These are phyloP conservation scores for Alternaria alternata DNA, from an alignment of 2,329 filamentous ascomycete genomes.

Conservation along the genomic window DNA sequence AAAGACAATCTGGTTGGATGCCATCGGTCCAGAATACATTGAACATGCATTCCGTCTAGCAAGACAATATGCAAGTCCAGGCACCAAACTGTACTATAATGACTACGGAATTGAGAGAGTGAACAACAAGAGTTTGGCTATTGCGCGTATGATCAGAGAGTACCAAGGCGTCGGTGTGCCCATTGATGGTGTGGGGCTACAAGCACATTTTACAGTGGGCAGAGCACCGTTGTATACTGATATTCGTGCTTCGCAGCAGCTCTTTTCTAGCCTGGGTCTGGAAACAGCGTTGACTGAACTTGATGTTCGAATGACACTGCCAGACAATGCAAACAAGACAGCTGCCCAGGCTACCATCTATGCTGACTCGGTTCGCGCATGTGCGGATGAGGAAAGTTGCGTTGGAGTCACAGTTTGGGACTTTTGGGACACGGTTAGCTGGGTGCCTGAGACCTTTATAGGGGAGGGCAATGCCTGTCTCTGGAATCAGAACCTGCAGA, in stretches of 20 bases:
- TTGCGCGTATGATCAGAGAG: constrained; percentile 40
- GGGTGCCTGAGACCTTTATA: constrained; percentile 49
- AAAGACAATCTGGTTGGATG: constrained; percentile 62
- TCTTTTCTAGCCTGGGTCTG: constrained; percentile 61
- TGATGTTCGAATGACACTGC: constrained; percentile 63
- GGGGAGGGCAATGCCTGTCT: constrained; percentile 49
- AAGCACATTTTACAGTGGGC: constrained; percentile 68
- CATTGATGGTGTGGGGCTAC: constrained; percentile 70
- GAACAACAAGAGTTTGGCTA: constrained; percentile 56
- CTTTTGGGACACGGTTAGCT: constrained; percentile 52
- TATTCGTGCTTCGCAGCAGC: constrained; percentile 57
- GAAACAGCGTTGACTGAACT: constrained; percentile 70
- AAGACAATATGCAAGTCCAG: constrained; percentile 62
- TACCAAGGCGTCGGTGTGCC: constrained; percentile 51
- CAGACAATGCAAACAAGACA: constrained; percentile 53
- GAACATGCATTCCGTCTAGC: constrained; percentile 64
- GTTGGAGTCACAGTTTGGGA: constrained; percentile 55
- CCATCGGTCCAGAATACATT: constrained; percentile 66
- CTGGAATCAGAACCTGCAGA: constrained; percentile 35
- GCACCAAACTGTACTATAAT: constrained; percentile 69
- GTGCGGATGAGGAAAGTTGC: constrained; percentile 47
- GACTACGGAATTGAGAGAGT: constrained; percentile 70
- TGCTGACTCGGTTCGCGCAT: constrained; percentile 47
- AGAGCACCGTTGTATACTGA: constrained; percentile 56
- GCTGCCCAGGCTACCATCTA: constrained; percentile 61